A percentile compares a stretch with the other conserved stretches of the same genome.
Conservation (phyloP, 495 filamentous ascomycete species). For the Wilcoxina mikolae region DNA sequence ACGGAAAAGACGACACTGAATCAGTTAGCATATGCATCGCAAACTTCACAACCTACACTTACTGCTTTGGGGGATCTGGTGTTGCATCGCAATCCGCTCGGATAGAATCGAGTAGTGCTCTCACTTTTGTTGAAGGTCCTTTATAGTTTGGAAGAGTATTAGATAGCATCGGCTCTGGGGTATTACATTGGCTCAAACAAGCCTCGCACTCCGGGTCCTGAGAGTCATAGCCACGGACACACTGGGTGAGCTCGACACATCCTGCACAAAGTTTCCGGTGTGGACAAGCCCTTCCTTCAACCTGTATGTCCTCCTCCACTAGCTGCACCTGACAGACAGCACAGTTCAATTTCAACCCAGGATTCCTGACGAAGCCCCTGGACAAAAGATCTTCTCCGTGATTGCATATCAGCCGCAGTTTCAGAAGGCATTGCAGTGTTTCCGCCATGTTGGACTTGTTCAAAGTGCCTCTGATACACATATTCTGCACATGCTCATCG, state of each 20-base stretch:
- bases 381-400: too few relatives aligned
- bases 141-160: conserved; percentile 7
- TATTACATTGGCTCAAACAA: neutral
- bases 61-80: conserved; percentile 11
- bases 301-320: neutral
- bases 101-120: conserved; percentile 9
- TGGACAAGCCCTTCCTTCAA: neutral
- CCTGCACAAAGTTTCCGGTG: neutral
- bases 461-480: too few relatives aligned
- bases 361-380: too few relatives aligned
- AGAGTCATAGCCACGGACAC: too few relatives aligned
- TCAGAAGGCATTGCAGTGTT: too few relatives aligned
- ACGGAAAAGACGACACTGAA: conserved; percentile 31
- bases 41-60: neutral
- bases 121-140: conserved; percentile 14
- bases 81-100: conserved; percentile 13
- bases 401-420: too few relatives aligned
- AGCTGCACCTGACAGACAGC: neutral
- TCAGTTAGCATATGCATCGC: neutral
- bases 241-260: too few relatives aligned
- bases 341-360: too few relatives aligned
- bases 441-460: too few relatives aligned
- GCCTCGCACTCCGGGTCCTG: neutral
- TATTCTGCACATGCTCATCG: too few relatives aligned
- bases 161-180: neutral